Conservation (phyloP, 805 yeast genomes). For the Hanseniaspora vineae region DNA sequence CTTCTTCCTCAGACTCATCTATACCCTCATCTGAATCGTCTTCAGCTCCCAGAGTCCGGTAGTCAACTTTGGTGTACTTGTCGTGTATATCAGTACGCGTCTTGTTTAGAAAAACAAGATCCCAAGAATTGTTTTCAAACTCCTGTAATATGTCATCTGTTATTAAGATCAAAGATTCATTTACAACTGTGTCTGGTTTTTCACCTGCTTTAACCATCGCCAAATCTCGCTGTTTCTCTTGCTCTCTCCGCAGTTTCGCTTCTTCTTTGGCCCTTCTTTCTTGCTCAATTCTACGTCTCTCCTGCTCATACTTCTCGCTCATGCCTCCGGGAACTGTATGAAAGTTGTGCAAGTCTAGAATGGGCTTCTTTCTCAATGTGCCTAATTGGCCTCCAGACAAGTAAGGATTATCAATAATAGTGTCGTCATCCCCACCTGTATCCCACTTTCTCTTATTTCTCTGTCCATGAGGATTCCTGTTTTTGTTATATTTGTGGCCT, state of each 20-base stretch:
- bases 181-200: conserved; percentile 35
- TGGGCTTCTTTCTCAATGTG: not conserved
- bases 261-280: conserved; percentile 3
- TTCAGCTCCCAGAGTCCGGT: conserved; percentile 10
- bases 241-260: conserved; percentile 21
- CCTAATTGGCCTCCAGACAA: conserved; percentile 6
- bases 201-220: conserved; percentile 28
- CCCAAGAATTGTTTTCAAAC: conserved; percentile 75
- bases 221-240: conserved; percentile 21
- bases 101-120: conserved; percentile 37
- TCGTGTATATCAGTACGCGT: conserved; percentile 27
- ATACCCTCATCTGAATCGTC: conserved; percentile 13
- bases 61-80: conserved; percentile 26
- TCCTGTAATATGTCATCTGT: not conserved
- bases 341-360: not conserved
- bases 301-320: conserved; percentile 8
- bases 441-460: not conserved
- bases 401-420: conserved; percentile 16
- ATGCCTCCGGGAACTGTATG: conserved; percentile 2
- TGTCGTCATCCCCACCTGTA: conserved; percentile 7
- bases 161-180: conserved; percentile 40
- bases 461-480: conserved; percentile 1
- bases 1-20: conserved; percentile 15
- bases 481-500: not conserved
- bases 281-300: conserved; percentile 31